These are phyloP conservation scores for Luffa aegyptiaca DNA, from an alignment of 306 rosid genomes.

Conservation along the genomic window DNA sequence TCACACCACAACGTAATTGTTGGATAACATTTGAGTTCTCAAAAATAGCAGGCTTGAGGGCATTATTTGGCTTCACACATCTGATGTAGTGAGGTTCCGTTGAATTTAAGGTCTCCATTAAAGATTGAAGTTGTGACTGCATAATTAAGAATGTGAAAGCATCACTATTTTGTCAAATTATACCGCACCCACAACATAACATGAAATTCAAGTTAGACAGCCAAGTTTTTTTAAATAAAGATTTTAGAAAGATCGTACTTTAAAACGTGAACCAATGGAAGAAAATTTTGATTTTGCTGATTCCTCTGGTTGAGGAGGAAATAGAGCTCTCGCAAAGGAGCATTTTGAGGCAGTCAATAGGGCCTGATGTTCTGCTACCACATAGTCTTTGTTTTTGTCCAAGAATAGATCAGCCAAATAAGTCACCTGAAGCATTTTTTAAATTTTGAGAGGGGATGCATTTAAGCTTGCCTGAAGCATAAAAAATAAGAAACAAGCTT, in stretches of 20 bases:
- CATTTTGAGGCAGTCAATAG: constrained; percentile 81
- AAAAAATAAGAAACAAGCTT: constrained; percentile 13
- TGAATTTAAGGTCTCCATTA: constrained; percentile 94
- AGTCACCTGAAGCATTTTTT: constrained; percentile 49
- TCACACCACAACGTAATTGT: constrained; percentile 98
- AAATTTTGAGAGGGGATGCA: constrained; percentile 12
- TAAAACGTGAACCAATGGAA: constrained; percentile 96
- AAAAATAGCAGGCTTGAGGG: constrained; percentile 89
- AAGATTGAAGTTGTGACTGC: constrained; percentile 99
- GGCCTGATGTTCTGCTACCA: constrained; percentile 94
- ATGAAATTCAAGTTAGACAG: constrained; percentile 8
- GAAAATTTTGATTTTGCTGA: constrained; percentile 93
- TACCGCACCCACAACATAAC: background rate
- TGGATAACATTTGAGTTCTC: constrained; percentile 89
- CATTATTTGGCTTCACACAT: constrained; percentile 99
- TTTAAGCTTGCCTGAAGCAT: constrained; percentile 8
- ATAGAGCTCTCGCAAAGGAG: constrained; percentile 73
- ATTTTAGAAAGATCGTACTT: constrained; percentile 31
- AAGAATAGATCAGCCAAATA: constrained; percentile 92
- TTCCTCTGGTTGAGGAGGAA: constrained; percentile 83
- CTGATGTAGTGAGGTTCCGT: constrained; percentile 99
- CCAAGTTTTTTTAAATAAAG: background rate
- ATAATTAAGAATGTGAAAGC: constrained; percentile 7
- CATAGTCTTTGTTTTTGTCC: constrained; percentile 99
- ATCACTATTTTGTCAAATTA: background rate